A percentile compares a stretch with the other conserved stretches of the same genome.
phyloP scores from a whole-genome alignment of 1,284 basidiomycete genomes.

The Cystobasidium pallidum region DNA sequence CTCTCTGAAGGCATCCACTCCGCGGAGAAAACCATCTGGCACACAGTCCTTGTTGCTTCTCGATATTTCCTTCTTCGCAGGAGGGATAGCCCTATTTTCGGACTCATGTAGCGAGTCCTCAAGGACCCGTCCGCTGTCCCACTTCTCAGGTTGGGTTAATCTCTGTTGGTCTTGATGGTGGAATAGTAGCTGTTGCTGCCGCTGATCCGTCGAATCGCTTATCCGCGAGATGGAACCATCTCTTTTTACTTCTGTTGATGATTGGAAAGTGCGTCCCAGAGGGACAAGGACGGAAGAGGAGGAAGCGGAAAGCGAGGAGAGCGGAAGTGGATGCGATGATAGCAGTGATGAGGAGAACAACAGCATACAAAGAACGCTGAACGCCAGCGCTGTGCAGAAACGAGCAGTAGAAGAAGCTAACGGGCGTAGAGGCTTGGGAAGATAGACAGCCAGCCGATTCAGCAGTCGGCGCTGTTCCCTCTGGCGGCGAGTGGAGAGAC shows the following conservation, averaged over 20 bases:
- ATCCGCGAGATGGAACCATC: neutral
- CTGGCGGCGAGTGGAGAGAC: neutral
- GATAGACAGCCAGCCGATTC: conserved; percentile 28
- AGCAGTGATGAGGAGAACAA: conserved; percentile 5
- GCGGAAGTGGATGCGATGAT: neutral
- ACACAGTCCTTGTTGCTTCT: neutral
- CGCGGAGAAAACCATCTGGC: conserved; percentile 26
- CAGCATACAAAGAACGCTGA: neutral
- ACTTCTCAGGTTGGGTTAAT: neutral
- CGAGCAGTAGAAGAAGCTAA: conserved; percentile 21
- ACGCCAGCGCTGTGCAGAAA: neutral
- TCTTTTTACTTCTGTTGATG: neutral
- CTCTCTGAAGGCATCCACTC: conserved; percentile 12
- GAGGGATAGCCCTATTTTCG: neutral
- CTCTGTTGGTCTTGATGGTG: neutral
- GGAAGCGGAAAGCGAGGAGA: neutral
- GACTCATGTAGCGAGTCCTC: neutral
- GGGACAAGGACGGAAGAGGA: neutral
- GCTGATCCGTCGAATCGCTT: neutral
- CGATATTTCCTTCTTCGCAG: neutral
- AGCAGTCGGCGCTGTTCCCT: conserved; percentile 31
- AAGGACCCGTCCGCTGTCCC: neutral
- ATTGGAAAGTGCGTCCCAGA: neutral
- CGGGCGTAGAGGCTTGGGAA: conserved; percentile 31
- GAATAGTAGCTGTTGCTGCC: neutral